Conservation (phyloP, 352 stramenopile species). For the Phytopythium boreale region DNA sequence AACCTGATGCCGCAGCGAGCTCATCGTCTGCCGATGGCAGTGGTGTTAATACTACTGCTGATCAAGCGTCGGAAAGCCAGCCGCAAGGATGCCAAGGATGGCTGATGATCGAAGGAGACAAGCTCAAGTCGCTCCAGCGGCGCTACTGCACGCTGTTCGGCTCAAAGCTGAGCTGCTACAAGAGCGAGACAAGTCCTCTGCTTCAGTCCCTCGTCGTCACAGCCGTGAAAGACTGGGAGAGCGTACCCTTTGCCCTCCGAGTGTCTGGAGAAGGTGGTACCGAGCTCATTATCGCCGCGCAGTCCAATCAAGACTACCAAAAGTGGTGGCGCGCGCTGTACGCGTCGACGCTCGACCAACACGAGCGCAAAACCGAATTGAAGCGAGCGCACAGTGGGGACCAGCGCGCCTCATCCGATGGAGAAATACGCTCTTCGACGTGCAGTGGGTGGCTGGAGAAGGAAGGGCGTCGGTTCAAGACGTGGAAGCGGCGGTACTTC, state of each 20-base stretch:
- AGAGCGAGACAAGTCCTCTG: constrained; percentile 55
- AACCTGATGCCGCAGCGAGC: constrained; percentile 9
- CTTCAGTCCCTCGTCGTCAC: constrained; percentile 43
- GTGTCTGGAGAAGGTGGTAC: constrained; percentile 41
- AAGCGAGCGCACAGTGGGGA: constrained; percentile 3
- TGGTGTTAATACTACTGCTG: too few species aligned
- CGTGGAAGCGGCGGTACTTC: constrained; percentile 76
- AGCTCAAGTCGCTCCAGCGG: constrained; percentile 69
- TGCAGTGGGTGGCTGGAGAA: constrained; percentile 77
- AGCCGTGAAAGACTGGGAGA: constrained; percentile 28
- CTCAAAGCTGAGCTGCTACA: constrained; percentile 73
- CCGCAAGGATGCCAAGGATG: constrained; percentile 30
- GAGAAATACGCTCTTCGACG: constrained; percentile 15
- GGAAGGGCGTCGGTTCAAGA: constrained; percentile 73
- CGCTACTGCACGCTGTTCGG: constrained; percentile 76
- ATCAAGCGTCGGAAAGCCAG: neutral
- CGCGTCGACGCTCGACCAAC: constrained; percentile 17
- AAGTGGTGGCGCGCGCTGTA: constrained; percentile 52
- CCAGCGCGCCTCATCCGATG: constrained; percentile 11
- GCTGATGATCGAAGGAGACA: constrained; percentile 64
- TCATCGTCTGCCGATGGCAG: neutral
- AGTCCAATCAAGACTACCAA: constrained; percentile 61
- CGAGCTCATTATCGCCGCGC: constrained; percentile 58
- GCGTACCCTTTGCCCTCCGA: constrained; percentile 36
- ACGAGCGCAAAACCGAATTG: neutral